These are phyloP conservation scores for Botrytis galanthina DNA, from an alignment of 2,329 filamentous ascomycete genomes.

Conservation along the genomic window DNA sequence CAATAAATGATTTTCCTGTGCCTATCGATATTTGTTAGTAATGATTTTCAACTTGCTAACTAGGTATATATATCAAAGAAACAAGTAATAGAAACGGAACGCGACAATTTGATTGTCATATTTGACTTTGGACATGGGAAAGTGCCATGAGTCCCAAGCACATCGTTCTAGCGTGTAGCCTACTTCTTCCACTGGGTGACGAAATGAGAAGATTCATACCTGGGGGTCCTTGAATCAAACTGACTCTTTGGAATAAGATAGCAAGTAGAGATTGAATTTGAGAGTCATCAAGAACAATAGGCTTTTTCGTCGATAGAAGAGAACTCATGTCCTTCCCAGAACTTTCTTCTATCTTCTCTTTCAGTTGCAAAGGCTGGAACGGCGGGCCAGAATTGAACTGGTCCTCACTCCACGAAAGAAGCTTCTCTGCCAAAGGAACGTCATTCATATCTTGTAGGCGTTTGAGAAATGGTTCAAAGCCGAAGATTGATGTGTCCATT, in stretches of 20 bases:
- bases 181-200: not conserved
- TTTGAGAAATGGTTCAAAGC: conserved; percentile 64
- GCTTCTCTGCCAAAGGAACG: conserved; percentile 53
- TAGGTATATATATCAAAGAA: not conserved
- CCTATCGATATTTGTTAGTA: conserved; percentile 43
- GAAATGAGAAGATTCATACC: conserved; percentile 38
- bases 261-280: conserved; percentile 57
- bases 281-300: conserved; percentile 48
- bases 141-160: not conserved
- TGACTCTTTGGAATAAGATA: conserved; percentile 53
- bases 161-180: not conserved
- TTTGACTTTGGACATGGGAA: not conserved
- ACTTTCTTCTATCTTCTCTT: conserved; percentile 31
- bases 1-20: conserved; percentile 74
- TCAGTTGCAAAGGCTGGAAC: conserved; percentile 29
- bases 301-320: conserved; percentile 36
- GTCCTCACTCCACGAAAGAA: conserved; percentile 44
- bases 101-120: not conserved
- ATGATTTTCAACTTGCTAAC: not conserved
- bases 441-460: conserved; percentile 55
- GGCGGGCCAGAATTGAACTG: conserved; percentile 21
- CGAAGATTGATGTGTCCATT: conserved; percentile 65
- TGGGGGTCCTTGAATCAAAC: conserved; percentile 70
- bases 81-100: not conserved
- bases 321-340: conserved; percentile 37